Evolutionary conservation across 2,329 filamentous ascomycete genomes (phyloP), one percentile per base, ranked within the genome.

Genomic region (Parasarocladium wereldwijsianum): DNA sequence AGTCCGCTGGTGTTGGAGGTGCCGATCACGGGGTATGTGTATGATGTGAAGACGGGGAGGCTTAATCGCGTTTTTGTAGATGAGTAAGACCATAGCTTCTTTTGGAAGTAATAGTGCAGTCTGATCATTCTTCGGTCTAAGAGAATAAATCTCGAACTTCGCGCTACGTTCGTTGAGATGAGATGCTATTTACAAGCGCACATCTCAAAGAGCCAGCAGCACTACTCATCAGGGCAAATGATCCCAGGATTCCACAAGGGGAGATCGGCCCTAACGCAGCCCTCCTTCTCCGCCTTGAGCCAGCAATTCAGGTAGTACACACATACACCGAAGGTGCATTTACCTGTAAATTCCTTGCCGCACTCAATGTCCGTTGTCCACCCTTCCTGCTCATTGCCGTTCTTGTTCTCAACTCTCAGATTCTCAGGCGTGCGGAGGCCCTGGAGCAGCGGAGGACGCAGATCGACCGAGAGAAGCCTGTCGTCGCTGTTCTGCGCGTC

Each of bases 11-110:
- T 86, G 5, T 57, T 74, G 13, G 28, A 30, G n/a, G 28, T 30
- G 6, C 28, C 28, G 4, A 30, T 30, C 20, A 78, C 67, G 5
- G 81, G 81, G 1, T 87, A 79, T 69, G 54, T 86, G 3, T 86
- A 85, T 53, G 74, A 85, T 42, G 76, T 86, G 24, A 71, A 81
- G 57, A 83, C 69, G 1, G 81, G 80, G 1, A 74, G 60, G 49
- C 48, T 55, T 32, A 42, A 49, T 24, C 43, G 44, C 32, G 43
- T 54, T n/a, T n/a, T n/a, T n/a, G n/a, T n/a, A n/a, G n/a, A n/a
- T n/a, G n/a, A n/a, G n/a, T n/a, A n/a, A n/a, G n/a, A n/a, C n/a
- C n/a, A n/a, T n/a, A n/a, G n/a, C n/a, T n/a, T n/a, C n/a, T n/a
- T n/a, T n/a, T n/a, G n/a, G n/a, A n/a, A n/a, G n/a, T n/a, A n/a